Base-by-base conservation (phyloP, 441 rosid genomes). In the Erodium moschatum region DNA sequence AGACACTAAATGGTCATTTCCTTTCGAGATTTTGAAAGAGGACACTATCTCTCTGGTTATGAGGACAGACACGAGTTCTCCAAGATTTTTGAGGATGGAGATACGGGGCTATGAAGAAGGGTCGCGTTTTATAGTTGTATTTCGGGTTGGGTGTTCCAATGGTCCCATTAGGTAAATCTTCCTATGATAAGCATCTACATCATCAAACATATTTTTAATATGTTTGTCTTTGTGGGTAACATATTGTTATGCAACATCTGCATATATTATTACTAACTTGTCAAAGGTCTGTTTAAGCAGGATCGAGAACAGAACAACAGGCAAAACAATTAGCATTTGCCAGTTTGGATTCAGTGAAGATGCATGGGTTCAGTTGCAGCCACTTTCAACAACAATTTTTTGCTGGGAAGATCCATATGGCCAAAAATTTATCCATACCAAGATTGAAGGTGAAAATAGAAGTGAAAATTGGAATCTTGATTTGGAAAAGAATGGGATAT, bases 91-190 rank as follows among this genome's bases (percentile, higher is more conserved):
- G 78, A 87, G 83, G 74, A 85, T 84, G 67, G 99, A 92, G 80
- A 82, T 95, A 76, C 95, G 99, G 19, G 99, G 98, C 68, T 92
- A 82, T 81, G 99, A 95, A 82, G 99, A 95, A 84, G 99, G 99
- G 72, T 95, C 99, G 15, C 95, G 99, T 48, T 92, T 95, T 80
- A 76, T 89, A 62, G 92, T 92, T 75, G 96, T 95, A 58, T 95
- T 95, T 70, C 97, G 98, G 69, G 84, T 84, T 65, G 99, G 98
- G 63, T 85, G 93, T 74, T 78, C 77, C 64, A 81, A 78, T 70
- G 97, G 97, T 81, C 99, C 96, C 72, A 80, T 95, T 82, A 95
- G 99, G 99, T 90, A 83, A 56, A 64, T 35, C 65, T 74, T 33
- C 24, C 75, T 5, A 16, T 16, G 62, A 16, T 56, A 56, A 56